A percentile compares a stretch with the other conserved stretches of the same genome.
Conservation (phyloP, 2,329 filamentous ascomycete species). For the Apiospora koreana region DNA sequence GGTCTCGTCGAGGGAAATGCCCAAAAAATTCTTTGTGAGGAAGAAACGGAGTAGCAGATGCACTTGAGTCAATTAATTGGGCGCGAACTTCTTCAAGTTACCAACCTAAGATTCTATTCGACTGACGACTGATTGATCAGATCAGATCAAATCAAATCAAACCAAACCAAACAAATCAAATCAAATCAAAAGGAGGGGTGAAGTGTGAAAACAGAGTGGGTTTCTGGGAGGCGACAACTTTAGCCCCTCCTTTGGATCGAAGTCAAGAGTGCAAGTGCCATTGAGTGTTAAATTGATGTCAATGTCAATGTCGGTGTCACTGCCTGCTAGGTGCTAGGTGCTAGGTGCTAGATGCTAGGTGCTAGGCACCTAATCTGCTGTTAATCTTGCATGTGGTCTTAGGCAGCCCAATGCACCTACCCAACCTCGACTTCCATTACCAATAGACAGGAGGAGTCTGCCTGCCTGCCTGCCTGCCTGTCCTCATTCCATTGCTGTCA, state of each 20-base stretch:
- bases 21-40: not conserved
- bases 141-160: not conserved
- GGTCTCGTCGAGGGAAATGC: not conserved
- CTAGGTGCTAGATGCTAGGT: no score
- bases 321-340: no score
- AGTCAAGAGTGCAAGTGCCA: constrained; percentile 9
- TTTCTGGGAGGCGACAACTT: constrained; percentile 1
- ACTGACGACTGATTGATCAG: not conserved
- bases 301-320: no score
- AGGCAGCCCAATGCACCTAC: no score
- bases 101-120: not conserved
- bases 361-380: not conserved
- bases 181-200: constrained; percentile 5
- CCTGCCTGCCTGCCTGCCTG: not conserved
- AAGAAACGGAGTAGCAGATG: not conserved
- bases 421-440: no score
- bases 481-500: not conserved
- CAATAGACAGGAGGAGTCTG: no score
- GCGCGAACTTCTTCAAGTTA: not conserved
- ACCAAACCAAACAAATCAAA: not conserved
- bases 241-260: constrained; percentile 10
- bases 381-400: no score
- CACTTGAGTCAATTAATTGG: not conserved
- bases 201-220: not conserved
- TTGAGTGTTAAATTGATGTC: no score